Percentiles rank a stretch among this genome's conserved stretches.
Evolutionary conservation across 2,329 filamentous ascomycete genomes (phyloP).

Genomic region (Alternaria rosae): DNA sequence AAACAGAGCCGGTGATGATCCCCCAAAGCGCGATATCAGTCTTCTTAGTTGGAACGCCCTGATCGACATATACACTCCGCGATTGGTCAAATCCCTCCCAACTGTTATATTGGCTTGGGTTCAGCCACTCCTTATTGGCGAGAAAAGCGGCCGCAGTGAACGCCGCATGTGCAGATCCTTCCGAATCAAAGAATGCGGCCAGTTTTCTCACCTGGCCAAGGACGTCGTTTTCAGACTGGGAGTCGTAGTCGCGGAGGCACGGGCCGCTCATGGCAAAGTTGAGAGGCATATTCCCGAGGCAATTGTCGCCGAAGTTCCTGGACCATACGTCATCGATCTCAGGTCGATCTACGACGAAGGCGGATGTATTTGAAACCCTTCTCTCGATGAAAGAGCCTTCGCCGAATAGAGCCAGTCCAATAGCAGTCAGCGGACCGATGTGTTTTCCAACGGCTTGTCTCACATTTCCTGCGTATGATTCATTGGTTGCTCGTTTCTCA

Average conservation of each 20-base stretch:
- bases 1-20: background rate
- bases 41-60: background rate
- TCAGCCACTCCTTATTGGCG: slow-evolving; percentile 1
- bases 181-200: background rate
- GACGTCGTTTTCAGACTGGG: background rate
- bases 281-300: background rate
- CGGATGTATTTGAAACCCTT: background rate
- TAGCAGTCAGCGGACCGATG: background rate
- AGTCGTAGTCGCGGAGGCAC: background rate
- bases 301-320: background rate
- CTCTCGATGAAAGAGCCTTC: slow-evolving; percentile 1
- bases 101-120: background rate
- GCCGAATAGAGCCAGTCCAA: background rate
- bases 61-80: background rate
- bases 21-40: background rate
- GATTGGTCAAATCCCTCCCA: background rate
- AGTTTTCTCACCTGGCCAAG: background rate
- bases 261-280: background rate
- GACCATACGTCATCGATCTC: background rate
- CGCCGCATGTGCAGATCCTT: background rate
- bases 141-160: background rate
- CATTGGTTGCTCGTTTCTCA: background rate
- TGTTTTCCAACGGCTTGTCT: background rate
- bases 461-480: background rate
- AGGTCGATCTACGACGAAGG: background rate